Evolutionary conservation across 345 rosid species (phyloP).

Genomic region (Hibiscus mutabilis): DNA sequence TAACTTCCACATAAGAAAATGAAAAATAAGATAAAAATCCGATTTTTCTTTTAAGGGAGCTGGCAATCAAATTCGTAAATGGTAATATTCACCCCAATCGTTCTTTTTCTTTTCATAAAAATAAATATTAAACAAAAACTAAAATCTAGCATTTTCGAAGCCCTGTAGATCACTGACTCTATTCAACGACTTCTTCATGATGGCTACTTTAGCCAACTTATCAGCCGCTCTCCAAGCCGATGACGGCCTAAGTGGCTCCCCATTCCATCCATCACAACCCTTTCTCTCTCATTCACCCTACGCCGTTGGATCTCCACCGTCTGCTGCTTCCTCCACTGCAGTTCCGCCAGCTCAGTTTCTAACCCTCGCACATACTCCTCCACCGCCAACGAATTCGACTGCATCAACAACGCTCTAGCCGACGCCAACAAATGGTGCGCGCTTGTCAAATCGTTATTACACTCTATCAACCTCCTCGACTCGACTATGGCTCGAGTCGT

Average conservation of each 20-base stretch:
- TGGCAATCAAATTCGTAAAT: neutral
- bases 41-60: neutral
- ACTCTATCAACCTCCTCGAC: constrained; percentile 53
- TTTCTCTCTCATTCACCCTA: constrained; percentile 27
- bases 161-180: constrained; percentile 86
- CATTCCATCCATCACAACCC: constrained; percentile 50
- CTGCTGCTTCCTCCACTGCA: constrained; percentile 47
- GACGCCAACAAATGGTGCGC: constrained; percentile 62
- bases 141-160: constrained; percentile 91
- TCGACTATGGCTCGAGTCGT: constrained; percentile 68
- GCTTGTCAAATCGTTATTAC: constrained; percentile 43
- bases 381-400: constrained; percentile 25
- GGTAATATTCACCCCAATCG: neutral
- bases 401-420: constrained; percentile 59
- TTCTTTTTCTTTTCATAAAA: neutral
- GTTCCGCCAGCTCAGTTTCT: constrained; percentile 64
- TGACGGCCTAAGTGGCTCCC: constrained; percentile 75
- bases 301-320: constrained; percentile 27
- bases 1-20: too few species aligned
- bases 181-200: constrained; percentile 70
- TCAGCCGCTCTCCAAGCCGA: constrained; percentile 96
- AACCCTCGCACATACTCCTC: constrained; percentile 37
- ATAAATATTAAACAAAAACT: constrained; percentile 6
- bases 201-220: constrained; percentile 78
- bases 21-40: neutral